A percentile compares a stretch with the other conserved stretches of the same genome.
Evolutionary conservation across 352 stramenopile genomes (phyloP).

Genomic region (Globisporangium polare): DNA sequence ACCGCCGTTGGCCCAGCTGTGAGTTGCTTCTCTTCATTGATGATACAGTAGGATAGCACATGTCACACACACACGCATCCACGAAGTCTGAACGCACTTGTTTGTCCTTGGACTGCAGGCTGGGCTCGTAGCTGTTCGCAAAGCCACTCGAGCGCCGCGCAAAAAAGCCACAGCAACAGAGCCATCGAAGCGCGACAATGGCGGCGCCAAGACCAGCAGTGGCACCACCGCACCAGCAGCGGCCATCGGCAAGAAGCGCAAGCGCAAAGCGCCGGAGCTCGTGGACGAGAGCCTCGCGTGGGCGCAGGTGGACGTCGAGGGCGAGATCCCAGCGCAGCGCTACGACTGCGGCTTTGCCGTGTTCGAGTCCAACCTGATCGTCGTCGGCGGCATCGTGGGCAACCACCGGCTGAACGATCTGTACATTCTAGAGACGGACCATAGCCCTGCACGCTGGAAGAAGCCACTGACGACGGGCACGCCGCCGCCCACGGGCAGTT

Average conservation of each 20-base stretch:
- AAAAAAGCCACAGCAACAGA: not conserved
- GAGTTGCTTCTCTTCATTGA: not conserved
- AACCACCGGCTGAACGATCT: slow-evolving; percentile 54
- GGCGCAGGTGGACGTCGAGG: slow-evolving; percentile 25
- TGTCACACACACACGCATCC: not conserved
- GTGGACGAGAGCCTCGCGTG: slow-evolving; percentile 30
- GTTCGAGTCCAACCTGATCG: slow-evolving; percentile 35
- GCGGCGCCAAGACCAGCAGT: not conserved
- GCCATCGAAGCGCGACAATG: not conserved
- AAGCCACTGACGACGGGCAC: slow-evolving; percentile 30
- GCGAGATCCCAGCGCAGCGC: slow-evolving; percentile 29
- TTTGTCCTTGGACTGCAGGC: not conserved
- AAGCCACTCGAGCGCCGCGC: slow-evolving; percentile 9
- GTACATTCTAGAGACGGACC: slow-evolving; percentile 35
- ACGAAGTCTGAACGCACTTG: not conserved
- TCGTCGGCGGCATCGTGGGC: slow-evolving; percentile 59
- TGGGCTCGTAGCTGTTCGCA: slow-evolving; percentile 9
- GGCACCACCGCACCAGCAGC: not conserved
- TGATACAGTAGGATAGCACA: not conserved
- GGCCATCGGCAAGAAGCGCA: slow-evolving; percentile 22
- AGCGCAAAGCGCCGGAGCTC: slow-evolving; percentile 29
- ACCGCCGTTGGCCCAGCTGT: not conserved
- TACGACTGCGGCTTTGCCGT: slow-evolving; percentile 56
- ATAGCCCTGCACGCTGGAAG: slow-evolving; percentile 23
- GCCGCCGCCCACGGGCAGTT: slow-evolving; percentile 32